phyloP scores from a whole-genome alignment of 176 grass and related monocot genomes.

The Bromus sterilis region DNA sequence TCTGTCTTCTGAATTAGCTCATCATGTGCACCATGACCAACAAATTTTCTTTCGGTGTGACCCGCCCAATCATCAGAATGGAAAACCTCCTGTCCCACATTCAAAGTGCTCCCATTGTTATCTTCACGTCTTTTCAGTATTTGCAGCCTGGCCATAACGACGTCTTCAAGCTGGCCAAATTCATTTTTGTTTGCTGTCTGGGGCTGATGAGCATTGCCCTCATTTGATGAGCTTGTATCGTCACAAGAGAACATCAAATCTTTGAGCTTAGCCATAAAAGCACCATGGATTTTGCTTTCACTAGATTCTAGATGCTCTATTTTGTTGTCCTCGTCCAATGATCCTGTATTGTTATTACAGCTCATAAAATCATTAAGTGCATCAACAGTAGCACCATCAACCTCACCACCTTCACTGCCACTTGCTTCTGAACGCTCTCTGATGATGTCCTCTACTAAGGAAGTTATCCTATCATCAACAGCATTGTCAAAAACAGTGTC shows the following conservation, averaged over 20 bases:
- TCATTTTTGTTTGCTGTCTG: neutral
- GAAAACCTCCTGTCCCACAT: neutral
- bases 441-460: neutral
- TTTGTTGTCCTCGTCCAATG: neutral
- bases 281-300: neutral
- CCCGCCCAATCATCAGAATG: neutral
- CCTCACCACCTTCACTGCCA: neutral
- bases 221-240: neutral
- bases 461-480: neutral
- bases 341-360: neutral
- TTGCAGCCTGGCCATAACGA: constrained; percentile 35
- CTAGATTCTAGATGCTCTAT: neutral
- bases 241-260: neutral
- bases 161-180: constrained; percentile 20
- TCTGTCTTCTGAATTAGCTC: neutral
- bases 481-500: neutral
- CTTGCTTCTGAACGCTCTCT: constrained; percentile 4
- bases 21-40: neutral
- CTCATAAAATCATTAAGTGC: neutral
- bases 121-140: constrained; percentile 22
- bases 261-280: neutral
- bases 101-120: neutral
- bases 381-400: neutral
- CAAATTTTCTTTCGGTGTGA: neutral
- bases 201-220: neutral